Evolutionary conservation across 2,329 filamentous ascomycete genomes (phyloP), one percentile per base, ranked within the genome.

Genomic region (Raffaelea ambrosiae): DNA sequence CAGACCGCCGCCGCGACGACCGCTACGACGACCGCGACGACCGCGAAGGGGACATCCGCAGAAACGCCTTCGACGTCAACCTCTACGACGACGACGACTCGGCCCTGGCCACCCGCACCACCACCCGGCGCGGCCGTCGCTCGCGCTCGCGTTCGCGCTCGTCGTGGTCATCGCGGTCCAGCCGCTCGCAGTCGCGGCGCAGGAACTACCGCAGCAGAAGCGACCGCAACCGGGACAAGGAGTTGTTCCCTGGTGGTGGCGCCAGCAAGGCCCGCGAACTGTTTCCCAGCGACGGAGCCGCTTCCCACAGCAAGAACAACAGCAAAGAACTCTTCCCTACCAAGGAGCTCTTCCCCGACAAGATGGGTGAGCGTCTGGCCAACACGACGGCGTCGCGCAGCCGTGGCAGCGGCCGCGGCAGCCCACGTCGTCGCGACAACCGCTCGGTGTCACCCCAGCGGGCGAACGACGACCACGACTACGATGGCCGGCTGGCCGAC

Each of bases 41-140:
- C 40, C 57, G 68, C 63, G 60, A 64, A n/a, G 71, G 70, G 36
- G 73, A 78, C 5, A 70, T 74, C 33, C 68, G 76, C 33, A 69
- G 72, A 50, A 53, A 54, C 47, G 66, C 69, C 0, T 91, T 88
- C 56, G 81, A 86, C 57, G 85, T 77, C 41, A 81, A 74, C 52
- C 79, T 89, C 66, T 88, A 88, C 43, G 62, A 68, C 35, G 74
- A 76, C 44, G 70, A 78, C 51, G 66, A 66, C 36, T 59, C 60
- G 18, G 57, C 65, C 16, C 66, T 62, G 33, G 59, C 70, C 7
- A 57, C 53, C 46, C n/a, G 54, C 57, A 43, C 55, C 59, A 44
- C 53, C 53, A 38, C 8, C 14, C 7, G 35, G 19, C 47, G 57
- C 33, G 53, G 54, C 23, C 46, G 52, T 36, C 48, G 54, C 21